Base-by-base conservation (phyloP, 805 yeast species). In the Candida coquimbonensis region DNA sequence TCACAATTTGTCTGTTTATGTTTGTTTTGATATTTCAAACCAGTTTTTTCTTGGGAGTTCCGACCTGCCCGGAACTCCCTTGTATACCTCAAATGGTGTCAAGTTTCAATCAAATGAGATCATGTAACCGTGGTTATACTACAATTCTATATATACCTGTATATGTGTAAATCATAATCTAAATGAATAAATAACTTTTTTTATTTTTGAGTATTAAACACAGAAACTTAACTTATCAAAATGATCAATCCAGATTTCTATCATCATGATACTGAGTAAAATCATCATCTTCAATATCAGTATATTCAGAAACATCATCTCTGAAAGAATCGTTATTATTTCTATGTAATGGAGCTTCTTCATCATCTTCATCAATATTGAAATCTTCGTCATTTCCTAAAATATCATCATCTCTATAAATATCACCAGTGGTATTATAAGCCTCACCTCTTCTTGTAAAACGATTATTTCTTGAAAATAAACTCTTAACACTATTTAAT, bases 321-420 rank as follows among this genome's bases (percentile, higher is more conserved):
- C 45, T 34, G 13, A 40, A 37, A 7, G 26, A 43, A 12, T 27
- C 38, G 11, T 24, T 32, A 12, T 34, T 25, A 9, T 14, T 5
- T 17, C 14, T 34, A 19, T 38, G 24, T 13, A 40, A 43, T 33
- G 49, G 48, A 7, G 46, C n/a, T 5, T 46, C 36, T n/a, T 49
- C 56, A 12, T 53, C 55, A 9, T 50, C 55, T 9, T 53, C 56
- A 9, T 57, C 62, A 37, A 59, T 47, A 21, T 54, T 53, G 17
- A 51, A 54, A 26, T 58, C 59, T 13, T 50, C 59, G 35, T 56
- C 60, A 38, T 57, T 48, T 25, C 50, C 53, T n/a, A 59, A 42
- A 21, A 56, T 46, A 16, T 51, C 56, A 9, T 56, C 56, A 42
- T 55, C 61, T 49, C 57, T 53, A 43, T 45, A 59, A 36, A 51